Evolutionary conservation across 1,284 basidiomycete genomes (phyloP), one percentile per base, ranked within the genome.

Genomic region (Vanrija sp.): DNA sequence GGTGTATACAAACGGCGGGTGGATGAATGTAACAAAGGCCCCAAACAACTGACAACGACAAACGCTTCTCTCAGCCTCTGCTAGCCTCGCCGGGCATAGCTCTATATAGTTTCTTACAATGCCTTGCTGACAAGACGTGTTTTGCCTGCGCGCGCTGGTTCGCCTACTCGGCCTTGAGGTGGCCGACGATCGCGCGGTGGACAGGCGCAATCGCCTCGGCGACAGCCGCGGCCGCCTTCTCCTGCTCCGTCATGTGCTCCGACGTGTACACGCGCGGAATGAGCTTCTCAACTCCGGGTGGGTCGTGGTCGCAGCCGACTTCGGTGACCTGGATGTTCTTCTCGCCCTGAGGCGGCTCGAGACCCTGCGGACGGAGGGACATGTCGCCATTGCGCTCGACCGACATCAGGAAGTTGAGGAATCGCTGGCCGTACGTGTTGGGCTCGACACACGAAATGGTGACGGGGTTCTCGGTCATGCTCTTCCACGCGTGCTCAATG

Each of bases 381-480:
- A 60, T 35, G 51, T 83, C 88, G 2, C 89, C 89, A 31, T 86
- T 86, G 9, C 87, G 84, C 85, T 94, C 90, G 65, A 90, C 83
- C 12, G 87, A 87, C 69, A 85, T 83, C 81, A 96, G 84, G 71
- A 96, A 96, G 42, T 82, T 68, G 67, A 93, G 83, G 80, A 97
- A 96, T 37, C 93, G 84, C 38, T 88, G 83, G 2, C 84, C 87
- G 67, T 97, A 97, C 60, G 92, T 86, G 14, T 76, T 66, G 0
- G 93, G 89, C 5, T 87, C 85, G 1, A 96, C 89, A 8, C 93
- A 90, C 56, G 89, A 94, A 64, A 97, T 96, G 69, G 89, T 93
- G 63, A 94, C 90, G 61, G 86, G 77, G 79, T 95, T 90, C 45
- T 88, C 86, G 22, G 82, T 84, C 63, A 97, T 75, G 15, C 91